Conservation (phyloP, 108 stramenopile species). For the Aureococcus anophagefferens region DNA sequence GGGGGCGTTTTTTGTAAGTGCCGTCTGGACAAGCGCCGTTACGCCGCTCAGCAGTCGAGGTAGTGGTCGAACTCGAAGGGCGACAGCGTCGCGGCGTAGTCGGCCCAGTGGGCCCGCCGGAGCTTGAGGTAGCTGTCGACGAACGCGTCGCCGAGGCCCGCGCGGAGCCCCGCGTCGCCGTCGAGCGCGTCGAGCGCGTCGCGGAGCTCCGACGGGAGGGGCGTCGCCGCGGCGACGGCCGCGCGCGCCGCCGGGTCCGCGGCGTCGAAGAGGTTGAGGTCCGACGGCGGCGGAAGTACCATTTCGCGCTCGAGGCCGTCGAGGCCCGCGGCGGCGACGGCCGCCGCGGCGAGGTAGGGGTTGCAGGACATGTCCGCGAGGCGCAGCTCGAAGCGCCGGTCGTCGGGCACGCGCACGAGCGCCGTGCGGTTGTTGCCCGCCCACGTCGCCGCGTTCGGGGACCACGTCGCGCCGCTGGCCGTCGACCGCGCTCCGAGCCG, state of each 20-base stretch:
- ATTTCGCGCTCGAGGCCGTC: background rate
- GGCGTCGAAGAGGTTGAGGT: background rate
- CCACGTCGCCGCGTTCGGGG: background rate
- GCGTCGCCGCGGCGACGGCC: background rate
- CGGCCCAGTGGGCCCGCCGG: background rate
- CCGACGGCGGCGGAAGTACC: background rate
- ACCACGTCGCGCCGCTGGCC: background rate
- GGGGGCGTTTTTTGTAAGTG: no score
- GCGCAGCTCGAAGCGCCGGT: background rate
- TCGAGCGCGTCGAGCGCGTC: background rate
- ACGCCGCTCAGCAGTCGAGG: constrained; percentile 27
- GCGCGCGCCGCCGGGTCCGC: background rate
- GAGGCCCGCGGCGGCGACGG: background rate
- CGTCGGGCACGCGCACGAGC: background rate
- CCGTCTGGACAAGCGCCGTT: no score
- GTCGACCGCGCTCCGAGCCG: background rate
- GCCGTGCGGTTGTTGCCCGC: background rate
- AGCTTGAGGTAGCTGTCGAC: background rate
- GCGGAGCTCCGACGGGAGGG: background rate
- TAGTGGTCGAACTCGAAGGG: constrained; percentile 22
- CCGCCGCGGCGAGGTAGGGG: background rate
- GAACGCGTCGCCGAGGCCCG: background rate
- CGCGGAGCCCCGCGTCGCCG: background rate
- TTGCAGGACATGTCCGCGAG: background rate
- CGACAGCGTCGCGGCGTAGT: background rate